Percentiles rank a stretch among this genome's conserved stretches.
Evolutionary conservation across 2,329 filamentous ascomycete genomes (phyloP).

Genomic region (Ilyonectria robusta): DNA sequence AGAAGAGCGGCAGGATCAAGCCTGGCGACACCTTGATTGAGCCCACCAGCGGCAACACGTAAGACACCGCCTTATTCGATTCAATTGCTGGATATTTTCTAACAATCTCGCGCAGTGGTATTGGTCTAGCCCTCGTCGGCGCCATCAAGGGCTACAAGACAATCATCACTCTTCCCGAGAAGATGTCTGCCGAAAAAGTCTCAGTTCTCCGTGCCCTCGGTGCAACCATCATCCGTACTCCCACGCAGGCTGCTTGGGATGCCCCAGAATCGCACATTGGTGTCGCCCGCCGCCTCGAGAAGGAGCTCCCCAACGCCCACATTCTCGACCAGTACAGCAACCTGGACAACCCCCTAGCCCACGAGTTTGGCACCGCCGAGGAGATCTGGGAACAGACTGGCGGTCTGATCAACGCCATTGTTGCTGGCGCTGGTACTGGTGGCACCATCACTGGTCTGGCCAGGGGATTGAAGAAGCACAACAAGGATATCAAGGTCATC

Average conservation of each 20-base stretch:
- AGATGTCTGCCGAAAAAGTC: conserved; percentile 99
- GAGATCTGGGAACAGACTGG: conserved; percentile 95
- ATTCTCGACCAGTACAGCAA: conserved; percentile 98
- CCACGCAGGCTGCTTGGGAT: conserved; percentile 95
- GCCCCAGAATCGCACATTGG: conserved; percentile 97
- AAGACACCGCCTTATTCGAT: conserved; percentile 46
- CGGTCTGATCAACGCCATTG: conserved; percentile 84
- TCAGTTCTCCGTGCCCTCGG: conserved; percentile 93
- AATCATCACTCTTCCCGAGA: conserved; percentile 98
- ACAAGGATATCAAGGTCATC: conserved; percentile 86
- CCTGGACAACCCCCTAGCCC: conserved; percentile 89
- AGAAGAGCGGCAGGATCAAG: conserved; percentile 92
- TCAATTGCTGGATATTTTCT: conserved; percentile 32
- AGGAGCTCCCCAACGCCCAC: conserved; percentile 96
- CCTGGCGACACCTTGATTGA: conserved; percentile 98
- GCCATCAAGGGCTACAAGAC: conserved; percentile 98
- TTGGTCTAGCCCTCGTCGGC: conserved; percentile 92
- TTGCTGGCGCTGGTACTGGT: conserved; percentile 95
- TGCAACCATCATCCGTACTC: conserved; percentile 97
- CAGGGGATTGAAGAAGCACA: conserved; percentile 89
- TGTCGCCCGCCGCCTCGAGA: conserved; percentile 88
- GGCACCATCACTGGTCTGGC: conserved; percentile 95
- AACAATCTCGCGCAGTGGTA: conserved; percentile 70
- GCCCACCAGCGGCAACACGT: conserved; percentile 96
- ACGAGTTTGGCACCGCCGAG: conserved; percentile 94